These are phyloP conservation scores for Backusella morwellensis DNA, from an alignment of 192 early-diverging fungal species.

Conservation along the genomic window DNA sequence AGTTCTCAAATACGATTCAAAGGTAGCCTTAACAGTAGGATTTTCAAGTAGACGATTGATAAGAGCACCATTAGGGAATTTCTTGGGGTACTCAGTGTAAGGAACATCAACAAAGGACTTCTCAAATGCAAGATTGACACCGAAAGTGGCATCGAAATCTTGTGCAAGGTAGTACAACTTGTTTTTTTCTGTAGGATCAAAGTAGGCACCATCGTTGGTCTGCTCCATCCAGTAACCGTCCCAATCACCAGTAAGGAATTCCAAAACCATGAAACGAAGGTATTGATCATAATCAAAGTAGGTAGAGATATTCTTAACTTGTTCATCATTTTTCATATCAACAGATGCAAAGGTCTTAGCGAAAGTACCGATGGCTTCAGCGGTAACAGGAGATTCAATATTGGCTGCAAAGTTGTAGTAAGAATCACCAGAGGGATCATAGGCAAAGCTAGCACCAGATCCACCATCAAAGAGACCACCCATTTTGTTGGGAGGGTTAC, in stretches of 20 bases:
- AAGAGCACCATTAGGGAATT: slow-evolving; percentile 35
- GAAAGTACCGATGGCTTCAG: slow-evolving; percentile 25
- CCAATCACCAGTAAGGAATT: slow-evolving; percentile 48
- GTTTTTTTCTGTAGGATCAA: slow-evolving; percentile 34
- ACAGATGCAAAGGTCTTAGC: slow-evolving; percentile 23
- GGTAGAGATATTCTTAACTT: slow-evolving; percentile 27
- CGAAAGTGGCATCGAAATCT: slow-evolving; percentile 52
- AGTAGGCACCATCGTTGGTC: slow-evolving; percentile 46
- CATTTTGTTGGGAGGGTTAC: slow-evolving; percentile 23
- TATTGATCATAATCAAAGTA: slow-evolving; percentile 39
- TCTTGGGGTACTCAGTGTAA: slow-evolving; percentile 34
- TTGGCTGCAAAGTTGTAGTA: slow-evolving; percentile 37
- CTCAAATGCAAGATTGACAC: slow-evolving; percentile 36
- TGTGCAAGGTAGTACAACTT: slow-evolving; percentile 45
- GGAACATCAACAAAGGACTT: slow-evolving; percentile 25
- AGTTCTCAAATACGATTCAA: slow-evolving; percentile 43
- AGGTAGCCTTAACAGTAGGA: slow-evolving; percentile 24
- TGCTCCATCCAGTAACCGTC: slow-evolving; percentile 49
- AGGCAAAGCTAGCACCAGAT: slow-evolving; percentile 43
- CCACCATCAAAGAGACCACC: slow-evolving; percentile 47
- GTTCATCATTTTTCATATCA: slow-evolving; percentile 31
- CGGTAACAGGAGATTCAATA: slow-evolving; percentile 22
- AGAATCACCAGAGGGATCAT: slow-evolving; percentile 21
- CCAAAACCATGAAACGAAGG: slow-evolving; percentile 48
- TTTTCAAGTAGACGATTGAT: slow-evolving; percentile 48